A percentile compares a stretch with the other conserved stretches of the same genome.
phyloP scores from a whole-genome alignment of 1,284 basidiomycete species.

The Tilletiopsis washingtonensis region DNA sequence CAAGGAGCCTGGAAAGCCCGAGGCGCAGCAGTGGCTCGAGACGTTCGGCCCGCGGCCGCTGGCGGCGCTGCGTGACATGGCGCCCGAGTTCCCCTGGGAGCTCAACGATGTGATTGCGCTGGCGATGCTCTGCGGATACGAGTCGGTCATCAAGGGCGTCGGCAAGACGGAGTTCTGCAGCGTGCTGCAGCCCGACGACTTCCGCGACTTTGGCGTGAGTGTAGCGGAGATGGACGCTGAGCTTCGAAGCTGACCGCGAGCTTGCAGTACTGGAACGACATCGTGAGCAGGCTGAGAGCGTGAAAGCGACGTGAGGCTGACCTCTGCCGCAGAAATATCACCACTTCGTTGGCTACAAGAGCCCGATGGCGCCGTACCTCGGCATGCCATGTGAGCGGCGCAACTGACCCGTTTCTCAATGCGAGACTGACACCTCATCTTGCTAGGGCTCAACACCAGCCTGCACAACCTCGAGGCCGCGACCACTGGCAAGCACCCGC shows the following conservation, averaged over 20 bases:
- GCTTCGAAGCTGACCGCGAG: no score
- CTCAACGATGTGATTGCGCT: slow-evolving; percentile 45
- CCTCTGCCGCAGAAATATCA: slow-evolving; percentile 29
- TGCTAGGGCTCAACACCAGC: slow-evolving; percentile 44
- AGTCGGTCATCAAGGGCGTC: slow-evolving; percentile 37
- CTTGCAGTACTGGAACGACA: slow-evolving; percentile 48
- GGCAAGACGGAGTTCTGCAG: slow-evolving; percentile 13
- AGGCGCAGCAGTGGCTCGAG: slow-evolving; percentile 47
- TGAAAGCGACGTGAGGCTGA: no score
- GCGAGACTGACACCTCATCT: no score
- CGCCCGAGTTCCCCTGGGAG: slow-evolving; percentile 27
- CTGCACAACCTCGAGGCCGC: slow-evolving; percentile 36
- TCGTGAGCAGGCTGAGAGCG: no score
- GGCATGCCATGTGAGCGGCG: slow-evolving; percentile 44
- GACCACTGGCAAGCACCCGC: slow-evolving; percentile 4
- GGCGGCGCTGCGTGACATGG: slow-evolving; percentile 30
- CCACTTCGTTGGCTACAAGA: slow-evolving; percentile 50
- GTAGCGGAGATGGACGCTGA: no score
- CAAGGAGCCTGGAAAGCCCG: slow-evolving; percentile 48
- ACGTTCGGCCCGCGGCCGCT: slow-evolving; percentile 43
- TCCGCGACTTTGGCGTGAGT: slow-evolving; percentile 42
- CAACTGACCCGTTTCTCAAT: no score
- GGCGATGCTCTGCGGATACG: slow-evolving; percentile 50
- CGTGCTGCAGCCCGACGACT: slow-evolving; percentile 13
- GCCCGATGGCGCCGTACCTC: slow-evolving; percentile 47